Evolutionary conservation across 768 basidiomycete species (phyloP).

Genomic region (Tulasnella sp.): DNA sequence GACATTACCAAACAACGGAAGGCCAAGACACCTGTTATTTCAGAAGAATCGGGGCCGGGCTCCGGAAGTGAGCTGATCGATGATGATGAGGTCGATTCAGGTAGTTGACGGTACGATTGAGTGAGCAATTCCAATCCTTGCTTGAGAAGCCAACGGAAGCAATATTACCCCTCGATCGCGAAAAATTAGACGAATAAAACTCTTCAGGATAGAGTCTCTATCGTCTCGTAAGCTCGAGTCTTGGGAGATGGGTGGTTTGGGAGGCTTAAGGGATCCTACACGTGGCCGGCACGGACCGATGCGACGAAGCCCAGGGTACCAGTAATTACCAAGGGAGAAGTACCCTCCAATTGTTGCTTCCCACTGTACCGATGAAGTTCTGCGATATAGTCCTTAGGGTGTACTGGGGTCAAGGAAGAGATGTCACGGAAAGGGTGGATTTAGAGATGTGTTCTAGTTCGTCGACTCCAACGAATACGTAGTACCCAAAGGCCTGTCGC

Average conservation of each 20-base stretch:
- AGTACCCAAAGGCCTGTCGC: neutral
- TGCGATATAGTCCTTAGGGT: neutral
- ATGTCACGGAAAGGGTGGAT: neutral
- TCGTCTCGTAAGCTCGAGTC: neutral
- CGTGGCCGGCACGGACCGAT: neutral
- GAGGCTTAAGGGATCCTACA: neutral
- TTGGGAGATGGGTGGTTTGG: neutral
- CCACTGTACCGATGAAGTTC: neutral
- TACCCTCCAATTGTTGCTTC: neutral
- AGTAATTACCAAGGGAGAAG: neutral
- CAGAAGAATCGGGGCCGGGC: neutral
- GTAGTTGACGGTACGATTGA: neutral
- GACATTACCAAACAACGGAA: neutral
- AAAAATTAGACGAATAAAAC: neutral
- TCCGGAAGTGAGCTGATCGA: neutral
- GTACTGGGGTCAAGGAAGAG: neutral
- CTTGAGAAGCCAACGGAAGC: neutral
- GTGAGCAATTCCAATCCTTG: neutral
- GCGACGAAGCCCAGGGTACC: neutral
- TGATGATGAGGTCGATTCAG: neutral
- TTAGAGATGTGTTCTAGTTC: neutral
- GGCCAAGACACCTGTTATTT: neutral
- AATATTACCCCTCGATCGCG: neutral
- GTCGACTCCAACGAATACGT: neutral
- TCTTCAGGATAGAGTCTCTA: neutral